Base-by-base conservation (phyloP, 441 rosid species). In the Croton setiger region DNA sequence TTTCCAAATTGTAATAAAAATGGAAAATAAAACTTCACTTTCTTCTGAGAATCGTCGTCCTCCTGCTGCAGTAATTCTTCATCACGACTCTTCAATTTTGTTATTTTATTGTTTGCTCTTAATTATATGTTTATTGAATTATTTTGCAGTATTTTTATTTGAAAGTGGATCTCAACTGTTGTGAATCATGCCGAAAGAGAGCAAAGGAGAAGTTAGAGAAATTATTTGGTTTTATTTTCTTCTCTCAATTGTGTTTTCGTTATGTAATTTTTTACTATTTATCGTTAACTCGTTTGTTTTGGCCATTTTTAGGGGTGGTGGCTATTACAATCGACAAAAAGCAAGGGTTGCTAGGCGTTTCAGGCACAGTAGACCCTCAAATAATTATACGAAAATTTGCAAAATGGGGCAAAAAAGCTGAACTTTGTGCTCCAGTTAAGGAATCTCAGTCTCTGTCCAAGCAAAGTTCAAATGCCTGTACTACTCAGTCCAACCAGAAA, bases 131-230 rank as follows among this genome's bases (percentile, higher is more conserved):
- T 21, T 1, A 15, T 7, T 35, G 11, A 35, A 33, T 12, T 14
- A 33, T 33, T n/a, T 58, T 35, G 43, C 62, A 58, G 43, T 33
- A 33, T 58, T 58, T 58, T 58, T 33, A 58, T 58, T 58, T 58
- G 44, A 58, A 35, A 58, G 62, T 58, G 44, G 33, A 58, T 35
- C 44, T 58, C 17, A 3, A 11, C 17, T 58, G 62, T 35, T 58
- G 62, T 20, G 1, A 10, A 5, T 39, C 60, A 27, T 57, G 60
- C 31, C 41, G 18, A 14, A 57, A 39, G 41, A 31, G 15, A 39
- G 60, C 60, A 31, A 57, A 57, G 60, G 6, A 33, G 5, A 56
- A 56, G 18, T 11, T 57, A 13, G 41, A 57, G 41, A 57, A 31
- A 57, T 57, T 57, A 33, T 13, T 12, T 31, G 60, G 60, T 33